Base-by-base conservation (phyloP, 139 green algal species). In the Chlamydomonas schloesseri region DNA sequence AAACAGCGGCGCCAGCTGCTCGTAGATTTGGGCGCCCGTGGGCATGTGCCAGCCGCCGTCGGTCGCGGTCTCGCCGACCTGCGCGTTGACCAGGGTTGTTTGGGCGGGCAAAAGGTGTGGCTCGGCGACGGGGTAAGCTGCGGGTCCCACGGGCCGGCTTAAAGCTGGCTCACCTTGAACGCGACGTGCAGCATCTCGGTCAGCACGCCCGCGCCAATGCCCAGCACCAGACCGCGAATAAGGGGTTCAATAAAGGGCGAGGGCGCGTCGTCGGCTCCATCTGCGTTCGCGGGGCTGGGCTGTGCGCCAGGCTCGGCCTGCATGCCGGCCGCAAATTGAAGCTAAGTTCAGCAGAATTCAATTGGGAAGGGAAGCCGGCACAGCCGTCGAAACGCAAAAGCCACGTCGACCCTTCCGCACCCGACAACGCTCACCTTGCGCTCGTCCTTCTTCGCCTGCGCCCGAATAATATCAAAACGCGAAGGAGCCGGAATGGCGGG, bases 111-210 rank as follows among this genome's bases (percentile, higher is more conserved):
- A 60, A 60, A 71, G 55, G 15, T 28, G 15, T 46, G 9, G 10
- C 62, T 2, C 62, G 28, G 28, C 26, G 62, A 69, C 26, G 13
- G 34, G 28, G 62, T 24, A 5, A 5, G 6, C 10, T 3, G 55
- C 8, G 55, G 18, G 55, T 21, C 20, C 55, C 55, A 11, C 20
- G 15, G 53, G 53, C 14, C 31, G n/a, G n/a, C n/a, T n/a, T n/a
- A 28, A 9, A 36, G 18, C 24, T 1, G 5, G 37, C 50, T 11
- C 10, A 85, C 79, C 68, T 85, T 85, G 8, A 85, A 53, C 1
- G 67, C 79, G 0, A 96, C 91, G 69, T 97, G 93, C 47, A 36
- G 47, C 0, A 87, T 71, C 84, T 97, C 94, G 67, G 93, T 84
- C 9, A 95, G 71, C 0, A 83, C 83, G 33, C 92, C 94, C 3